Conservation (phyloP, 768 basidiomycete species). For the Mycena pura region DNA sequence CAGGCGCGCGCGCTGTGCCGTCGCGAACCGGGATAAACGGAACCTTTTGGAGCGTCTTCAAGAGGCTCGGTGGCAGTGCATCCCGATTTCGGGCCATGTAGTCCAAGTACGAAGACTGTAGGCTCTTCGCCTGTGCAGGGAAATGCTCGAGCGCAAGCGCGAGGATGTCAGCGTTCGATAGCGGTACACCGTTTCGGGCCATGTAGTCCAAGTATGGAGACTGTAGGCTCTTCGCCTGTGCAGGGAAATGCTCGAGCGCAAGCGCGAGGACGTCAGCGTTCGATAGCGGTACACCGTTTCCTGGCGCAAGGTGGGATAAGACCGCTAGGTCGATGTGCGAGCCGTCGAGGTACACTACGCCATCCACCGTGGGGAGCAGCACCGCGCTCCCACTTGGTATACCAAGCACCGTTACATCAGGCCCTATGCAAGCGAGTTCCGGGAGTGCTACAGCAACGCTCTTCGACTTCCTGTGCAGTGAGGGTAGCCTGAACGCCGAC, state of each 20-base stretch:
- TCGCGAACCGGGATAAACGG: constrained; percentile 36
- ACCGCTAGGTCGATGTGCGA: constrained; percentile 27
- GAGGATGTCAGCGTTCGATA: constrained; percentile 35
- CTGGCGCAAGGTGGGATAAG: constrained; percentile 34
- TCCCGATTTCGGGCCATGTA: constrained; percentile 33
- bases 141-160: constrained; percentile 38
- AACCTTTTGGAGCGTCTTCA: constrained; percentile 30
- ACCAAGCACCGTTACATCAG: constrained; percentile 17
- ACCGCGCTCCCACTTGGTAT: constrained; percentile 13
- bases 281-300: constrained; percentile 19
- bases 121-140: constrained; percentile 30
- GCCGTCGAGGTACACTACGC: constrained; percentile 38
- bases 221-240: constrained; percentile 35
- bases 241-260: constrained; percentile 36
- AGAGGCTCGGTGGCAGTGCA: constrained; percentile 33
- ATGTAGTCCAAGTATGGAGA: constrained; percentile 38
- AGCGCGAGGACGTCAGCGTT: constrained; percentile 35
- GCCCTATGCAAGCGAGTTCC: constrained; percentile 2
- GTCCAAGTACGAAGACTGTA: constrained; percentile 36
- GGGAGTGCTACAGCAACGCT: constrained; percentile 10
- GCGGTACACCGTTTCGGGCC: constrained; percentile 21
- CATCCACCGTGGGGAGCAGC: constrained; percentile 33
- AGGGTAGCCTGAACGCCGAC: constrained; percentile 21
- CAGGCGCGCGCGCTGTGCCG: constrained; percentile 14
- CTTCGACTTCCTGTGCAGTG: constrained; percentile 23